Evolutionary conservation across 257 asterid genomes (phyloP).

Genomic region (Scutellaria minor): DNA sequence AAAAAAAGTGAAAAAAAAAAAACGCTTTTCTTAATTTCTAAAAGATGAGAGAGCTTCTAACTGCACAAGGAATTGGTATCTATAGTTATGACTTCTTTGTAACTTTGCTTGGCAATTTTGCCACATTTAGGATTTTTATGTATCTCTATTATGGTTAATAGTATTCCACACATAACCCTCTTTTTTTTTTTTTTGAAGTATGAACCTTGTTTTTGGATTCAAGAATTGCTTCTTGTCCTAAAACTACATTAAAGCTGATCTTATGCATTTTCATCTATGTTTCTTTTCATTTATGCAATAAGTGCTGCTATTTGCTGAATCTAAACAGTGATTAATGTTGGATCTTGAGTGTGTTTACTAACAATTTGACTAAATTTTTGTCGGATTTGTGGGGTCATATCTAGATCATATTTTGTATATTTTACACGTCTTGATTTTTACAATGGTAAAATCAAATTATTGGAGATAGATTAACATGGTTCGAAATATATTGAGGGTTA

Average conservation of each 20-base stretch:
- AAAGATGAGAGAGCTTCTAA: too few relatives aligned
- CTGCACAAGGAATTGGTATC: too few relatives aligned
- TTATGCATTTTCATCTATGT: background rate
- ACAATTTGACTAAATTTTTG: too few relatives aligned
- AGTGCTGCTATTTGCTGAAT: background rate
- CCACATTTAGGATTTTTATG: background rate
- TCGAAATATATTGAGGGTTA: too few relatives aligned
- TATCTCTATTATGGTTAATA: background rate
- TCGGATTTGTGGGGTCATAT: too few relatives aligned
- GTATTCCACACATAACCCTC: background rate
- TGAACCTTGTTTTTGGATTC: background rate
- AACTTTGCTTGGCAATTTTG: too few relatives aligned
- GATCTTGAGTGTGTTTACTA: too few relatives aligned
- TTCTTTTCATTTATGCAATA: background rate
- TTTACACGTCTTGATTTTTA: background rate
- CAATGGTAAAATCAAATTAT: slow-evolving; percentile 15
- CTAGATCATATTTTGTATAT: too few relatives aligned
- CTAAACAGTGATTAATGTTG: too few relatives aligned
- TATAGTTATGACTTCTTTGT: too few relatives aligned
- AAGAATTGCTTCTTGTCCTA: background rate
- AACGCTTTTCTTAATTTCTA: background rate
- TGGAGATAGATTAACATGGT: slow-evolving; percentile 3
- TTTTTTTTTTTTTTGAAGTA: background rate
- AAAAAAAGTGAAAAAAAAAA: too few relatives aligned
- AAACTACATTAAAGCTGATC: background rate